Conservation (phyloP, 1,284 basidiomycete species). For the Naganishia cerealis region DNA sequence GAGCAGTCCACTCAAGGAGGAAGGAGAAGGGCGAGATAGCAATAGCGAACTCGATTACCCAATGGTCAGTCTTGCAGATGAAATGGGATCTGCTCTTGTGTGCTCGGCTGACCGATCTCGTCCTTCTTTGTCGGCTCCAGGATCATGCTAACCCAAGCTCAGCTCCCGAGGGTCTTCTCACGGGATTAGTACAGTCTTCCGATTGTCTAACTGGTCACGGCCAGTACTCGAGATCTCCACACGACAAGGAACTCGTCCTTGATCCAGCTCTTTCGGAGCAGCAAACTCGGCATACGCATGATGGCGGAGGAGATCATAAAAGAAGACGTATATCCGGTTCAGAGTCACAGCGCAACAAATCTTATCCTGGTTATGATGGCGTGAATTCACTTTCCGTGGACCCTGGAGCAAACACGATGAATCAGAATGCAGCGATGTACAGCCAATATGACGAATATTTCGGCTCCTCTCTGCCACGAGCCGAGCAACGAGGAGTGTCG, state of each 20-base stretch:
- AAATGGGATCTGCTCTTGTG: not conserved
- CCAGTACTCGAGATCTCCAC: conserved; percentile 14
- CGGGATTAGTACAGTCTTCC: not conserved
- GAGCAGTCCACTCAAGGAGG: not conserved
- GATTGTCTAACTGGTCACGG: not conserved
- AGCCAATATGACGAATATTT: conserved; percentile 2
- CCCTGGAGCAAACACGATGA: not conserved
- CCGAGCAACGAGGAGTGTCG: not conserved
- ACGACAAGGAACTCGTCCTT: conserved; percentile 8
- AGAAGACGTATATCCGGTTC: conserved; percentile 13
- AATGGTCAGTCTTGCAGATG: not conserved
- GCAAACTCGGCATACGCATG: not conserved
- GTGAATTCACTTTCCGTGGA: not conserved
- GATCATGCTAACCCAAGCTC: not conserved
- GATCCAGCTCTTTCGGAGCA: conserved; percentile 5
- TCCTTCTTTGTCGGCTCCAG: not conserved
- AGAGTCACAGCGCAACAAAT: not conserved
- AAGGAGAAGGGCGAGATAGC: not conserved
- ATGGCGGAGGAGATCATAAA: not conserved
- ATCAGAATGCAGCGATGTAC: not conserved
- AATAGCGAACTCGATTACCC: not conserved
- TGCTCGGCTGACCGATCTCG: not conserved
- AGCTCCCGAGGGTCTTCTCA: not conserved
- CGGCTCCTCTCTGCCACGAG: not conserved
- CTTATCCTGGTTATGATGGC: not conserved